Percentiles rank a stretch among this genome's conserved stretches.
Conservation (phyloP, 1,284 basidiomycete species). For the Uromyces viciae-fabae region DNA sequence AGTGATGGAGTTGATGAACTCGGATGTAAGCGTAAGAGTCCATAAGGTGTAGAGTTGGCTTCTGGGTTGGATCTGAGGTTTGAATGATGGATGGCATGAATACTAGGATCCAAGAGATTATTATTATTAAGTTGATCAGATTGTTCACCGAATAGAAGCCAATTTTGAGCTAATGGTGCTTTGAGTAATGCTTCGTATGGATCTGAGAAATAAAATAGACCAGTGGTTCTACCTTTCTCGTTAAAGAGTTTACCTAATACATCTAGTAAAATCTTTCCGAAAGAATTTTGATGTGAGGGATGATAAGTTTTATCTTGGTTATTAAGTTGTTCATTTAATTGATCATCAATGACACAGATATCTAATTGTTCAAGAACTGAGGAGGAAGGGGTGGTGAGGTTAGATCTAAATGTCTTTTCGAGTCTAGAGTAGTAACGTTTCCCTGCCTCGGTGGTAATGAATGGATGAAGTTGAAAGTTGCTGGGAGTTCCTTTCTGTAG, state of each 20-base stretch:
- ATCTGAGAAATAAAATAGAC: constrained; percentile 28
- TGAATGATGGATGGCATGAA: background rate
- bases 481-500: constrained; percentile 47
- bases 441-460: constrained; percentile 50
- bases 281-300: background rate
- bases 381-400: background rate
- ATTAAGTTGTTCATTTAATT: background rate
- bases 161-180: background rate
- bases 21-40: constrained; percentile 17
- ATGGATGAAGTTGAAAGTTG: constrained; percentile 48
- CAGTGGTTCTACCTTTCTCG: background rate
- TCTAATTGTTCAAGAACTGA: constrained; percentile 25
- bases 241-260: constrained; percentile 12
- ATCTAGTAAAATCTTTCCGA: constrained; percentile 25
- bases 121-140: background rate
- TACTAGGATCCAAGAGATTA: background rate
- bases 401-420: background rate
- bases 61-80: background rate
- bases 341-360: constrained; percentile 42
- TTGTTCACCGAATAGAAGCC: constrained; percentile 25
- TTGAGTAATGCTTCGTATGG: background rate
- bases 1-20: background rate
- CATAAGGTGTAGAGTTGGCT: background rate
- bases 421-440: constrained; percentile 43
- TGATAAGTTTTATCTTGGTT: background rate